Base-by-base conservation (phyloP, 305 asterid genomes). In the Solanum aculeatissimum region DNA sequence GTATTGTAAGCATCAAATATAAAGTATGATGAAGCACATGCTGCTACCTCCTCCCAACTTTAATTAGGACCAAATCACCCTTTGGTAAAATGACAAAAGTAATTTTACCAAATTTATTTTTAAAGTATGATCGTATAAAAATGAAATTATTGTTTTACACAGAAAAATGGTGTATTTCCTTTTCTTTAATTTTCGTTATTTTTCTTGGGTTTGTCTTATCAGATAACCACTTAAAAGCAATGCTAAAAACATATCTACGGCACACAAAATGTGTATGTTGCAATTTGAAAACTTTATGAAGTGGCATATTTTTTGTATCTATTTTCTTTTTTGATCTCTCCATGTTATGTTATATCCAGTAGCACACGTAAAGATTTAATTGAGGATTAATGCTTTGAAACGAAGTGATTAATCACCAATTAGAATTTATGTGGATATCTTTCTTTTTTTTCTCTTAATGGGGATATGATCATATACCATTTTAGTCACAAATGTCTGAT, bases 401-500 rank as follows among this genome's bases (percentile, higher is more conserved):
- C 7, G 8, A 66, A 66, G 14, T 63, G 45, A 16, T 40, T 27
- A 27, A 27, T 66, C 45, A 8, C 74, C 45, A 66, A 16, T 32
- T 3, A 16, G 13, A 29, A 6, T 23, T n/a, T 60, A 15, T 25
- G 10, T 1, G n/a, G n/a, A n/a, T n/a, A n/a, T 35, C 5, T 35
- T 35, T 5, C 4, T 49, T 8, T 32, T 16, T 66, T 32, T 29
- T 32, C n/a, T 2, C 13, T 3, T 27, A 65, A 13, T 5, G 47
- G 74, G 74, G 21, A 16, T 32, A 8, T 66, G 74, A 66, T 66
- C 23, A 32, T 66, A 32, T 66, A 66, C 25, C 47, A 4, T 32
- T 66, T 66, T 32, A 68, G 27, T 80, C 88, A 79, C 53, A 47
- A 81, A 60, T 85, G n/a, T 23, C 83, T 83, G 85, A 79, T 21